Base-by-base conservation (phyloP, 257 asterid species). In the Knoxia roxburghii region DNA sequence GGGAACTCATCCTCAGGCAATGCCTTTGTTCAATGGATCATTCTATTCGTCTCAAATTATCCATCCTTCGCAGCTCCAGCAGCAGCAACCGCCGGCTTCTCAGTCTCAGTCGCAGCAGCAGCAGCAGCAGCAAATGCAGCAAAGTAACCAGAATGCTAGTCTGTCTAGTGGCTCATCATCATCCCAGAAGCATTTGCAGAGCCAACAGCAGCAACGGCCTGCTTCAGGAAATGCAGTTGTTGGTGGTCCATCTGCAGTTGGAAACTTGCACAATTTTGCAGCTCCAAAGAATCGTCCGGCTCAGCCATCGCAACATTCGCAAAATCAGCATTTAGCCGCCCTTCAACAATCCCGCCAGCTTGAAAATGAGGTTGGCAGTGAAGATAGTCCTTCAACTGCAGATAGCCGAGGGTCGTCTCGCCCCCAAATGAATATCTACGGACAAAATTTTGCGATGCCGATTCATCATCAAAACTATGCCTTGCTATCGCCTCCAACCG, bases 21-120 rank as follows among this genome's bases (percentile, higher is more conserved):
- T 93, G 88, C 96, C 95, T 1, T 17, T 94, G 74, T 92, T 92
- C 86, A 92, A 81, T 12, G 95, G 96, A 11, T 80, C 97, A 1
- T 87, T 88, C 77, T 90, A 85, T 77, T 80, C 99, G 6, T 82
- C 95, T 23, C 99, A 83, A 80, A 82, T 88, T 79, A 84, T 90
- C 74, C 99, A 85, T 76, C 92, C 89, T 4, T 76, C 95, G 0
- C 96, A 86, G 52, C 83, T 87, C 68, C 94, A 84, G 46, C 64
- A 59, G 26, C 62, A 56, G 29, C 62, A 56, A 15, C 60, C 9
- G 76, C 88, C 77, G 33, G n/a, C n/a, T n/a, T n/a, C n/a, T n/a
- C n/a, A n/a, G n/a, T n/a, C n/a, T n/a, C 80, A 76, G 2, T 88
- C 72, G 20, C 92, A 81, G 40, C 92, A 82, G 77, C 88, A 75